Base-by-base conservation (phyloP, 2,329 filamentous ascomycete genomes). In the Mycosphaerella sp. region DNA sequence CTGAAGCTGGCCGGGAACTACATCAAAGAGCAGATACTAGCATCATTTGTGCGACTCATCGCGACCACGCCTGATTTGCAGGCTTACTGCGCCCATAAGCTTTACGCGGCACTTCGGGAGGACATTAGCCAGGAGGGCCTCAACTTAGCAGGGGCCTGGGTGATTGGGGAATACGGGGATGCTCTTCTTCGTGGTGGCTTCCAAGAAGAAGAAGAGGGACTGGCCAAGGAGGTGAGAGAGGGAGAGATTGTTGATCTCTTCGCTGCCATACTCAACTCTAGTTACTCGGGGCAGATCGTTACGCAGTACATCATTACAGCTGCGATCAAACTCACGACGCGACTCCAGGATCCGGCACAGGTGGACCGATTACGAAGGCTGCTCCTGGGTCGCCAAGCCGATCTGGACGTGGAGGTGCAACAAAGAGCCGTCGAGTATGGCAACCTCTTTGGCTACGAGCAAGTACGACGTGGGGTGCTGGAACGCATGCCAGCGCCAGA, bases 401-500 rank as follows among this genome's bases (percentile, higher is more conserved):
- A 93, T 69, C 77, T 98, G 49, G 92, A 95, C 66, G 86, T 97
- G 26, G 93, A 98, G 70, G 87, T 97, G 23, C 95, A 98, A 71
- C 93, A 98, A 72, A 84, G 93, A 69, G 87, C 92, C 4, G 91
- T 95, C 17, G 93, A 98, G 70, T 98, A 97, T 66, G 83, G 85
- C 55, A 97, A 97, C 66, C 78, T 98, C n/a, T 97, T 98, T 66
- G 82, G 82, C 0, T 89, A 89, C 65, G 91, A 98, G 63, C 79
- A 89, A 56, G 87, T 98, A 53, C 84, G 92, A 51, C 82, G 81
- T 56, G 93, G 93, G 54, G 93, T 98, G 2, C 76, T 98, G 9
- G 93, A 98, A 73, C 95, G 93, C 71, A 98, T 98, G 95, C 93
- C 93, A 6, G 83, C 93, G 1, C 93, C 93, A 7, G 92, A 97